These are phyloP conservation scores for Grosmannia penicillata DNA, from an alignment of 2,329 filamentous ascomycete species.

Conservation along the genomic window DNA sequence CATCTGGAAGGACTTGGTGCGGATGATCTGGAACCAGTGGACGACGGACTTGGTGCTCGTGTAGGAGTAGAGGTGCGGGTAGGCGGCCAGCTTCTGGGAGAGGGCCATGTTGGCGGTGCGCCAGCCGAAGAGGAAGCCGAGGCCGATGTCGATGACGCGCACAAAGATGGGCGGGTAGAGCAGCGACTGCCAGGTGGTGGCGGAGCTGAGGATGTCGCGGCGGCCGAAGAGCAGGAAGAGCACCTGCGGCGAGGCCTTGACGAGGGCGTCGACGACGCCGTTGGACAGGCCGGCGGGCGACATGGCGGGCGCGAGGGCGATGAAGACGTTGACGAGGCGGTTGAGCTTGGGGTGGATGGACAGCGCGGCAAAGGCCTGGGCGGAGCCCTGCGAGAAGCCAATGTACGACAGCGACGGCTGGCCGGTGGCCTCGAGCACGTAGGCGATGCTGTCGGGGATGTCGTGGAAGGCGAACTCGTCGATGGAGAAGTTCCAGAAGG, in stretches of 20 bases:
- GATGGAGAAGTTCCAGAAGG: conserved; percentile 97
- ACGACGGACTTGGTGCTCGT: conserved; percentile 95
- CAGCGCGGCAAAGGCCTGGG: conserved; percentile 87
- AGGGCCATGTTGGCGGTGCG: conserved; percentile 66
- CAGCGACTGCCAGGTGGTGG: conserved; percentile 94
- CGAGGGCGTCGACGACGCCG: conserved; percentile 78
- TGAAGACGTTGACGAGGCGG: conserved; percentile 86
- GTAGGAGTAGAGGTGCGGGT: conserved; percentile 91
- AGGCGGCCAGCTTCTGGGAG: conserved; percentile 86
- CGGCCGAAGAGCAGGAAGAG: conserved; percentile 87
- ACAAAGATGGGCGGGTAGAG: conserved; percentile 91
- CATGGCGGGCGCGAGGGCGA: conserved; percentile 93
- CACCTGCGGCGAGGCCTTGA: conserved; percentile 86
- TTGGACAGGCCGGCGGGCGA: conserved; percentile 82
- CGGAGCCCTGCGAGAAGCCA: conserved; percentile 93
- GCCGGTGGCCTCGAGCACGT: conserved; percentile 71
- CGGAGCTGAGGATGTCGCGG: conserved; percentile 77
- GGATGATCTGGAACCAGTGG: conserved; percentile 99
- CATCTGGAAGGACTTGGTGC: conserved; percentile 94
- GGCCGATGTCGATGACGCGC: conserved; percentile 66
- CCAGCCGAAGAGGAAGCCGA: conserved; percentile 85
- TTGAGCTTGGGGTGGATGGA: conserved; percentile 89
- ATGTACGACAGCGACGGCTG: conserved; percentile 85
- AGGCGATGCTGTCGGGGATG: conserved; percentile 86
- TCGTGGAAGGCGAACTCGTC: conserved; percentile 97